phyloP scores from a whole-genome alignment of 805 yeast species.

The Ogataea nitratoaversa region DNA sequence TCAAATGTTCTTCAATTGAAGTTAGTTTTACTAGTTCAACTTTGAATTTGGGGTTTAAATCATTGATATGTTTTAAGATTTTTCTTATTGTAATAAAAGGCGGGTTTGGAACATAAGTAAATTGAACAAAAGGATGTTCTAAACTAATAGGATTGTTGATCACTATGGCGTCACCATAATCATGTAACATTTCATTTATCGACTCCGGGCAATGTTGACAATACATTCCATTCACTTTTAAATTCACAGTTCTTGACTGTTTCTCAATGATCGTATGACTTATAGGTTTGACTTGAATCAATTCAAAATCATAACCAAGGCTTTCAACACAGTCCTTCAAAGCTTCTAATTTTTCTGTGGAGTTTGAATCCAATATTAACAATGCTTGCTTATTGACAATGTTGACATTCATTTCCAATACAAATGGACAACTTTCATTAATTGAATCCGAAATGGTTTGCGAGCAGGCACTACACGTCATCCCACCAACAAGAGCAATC shows the following conservation, averaged over 20 bases:
- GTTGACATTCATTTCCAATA: constrained; percentile 50
- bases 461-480: constrained; percentile 69
- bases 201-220: constrained; percentile 66
- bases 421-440: constrained; percentile 42
- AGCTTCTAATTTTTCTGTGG: constrained; percentile 31
- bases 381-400: constrained; percentile 58
- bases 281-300: constrained; percentile 40
- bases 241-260: constrained; percentile 50
- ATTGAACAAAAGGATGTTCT: constrained; percentile 52
- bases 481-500: constrained; percentile 64
- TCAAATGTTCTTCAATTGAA: constrained; percentile 61
- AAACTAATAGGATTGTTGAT: constrained; percentile 53
- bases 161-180: constrained; percentile 54
- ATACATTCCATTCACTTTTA: constrained; percentile 61
- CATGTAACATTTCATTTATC: constrained; percentile 43
- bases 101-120: constrained; percentile 60
- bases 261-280: constrained; percentile 45
- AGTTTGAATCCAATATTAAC: constrained; percentile 49
- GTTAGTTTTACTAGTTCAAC: constrained; percentile 51
- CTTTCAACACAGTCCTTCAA: constrained; percentile 56
- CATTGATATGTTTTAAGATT: constrained; percentile 46
- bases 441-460: constrained; percentile 49
- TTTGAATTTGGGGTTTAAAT: constrained; percentile 41
- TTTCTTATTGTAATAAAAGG: constrained; percentile 52
- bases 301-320: constrained; percentile 59